Evolutionary conservation across 176 grass and related monocot species (phyloP).

Genomic region (Dactylis glomerata): DNA sequence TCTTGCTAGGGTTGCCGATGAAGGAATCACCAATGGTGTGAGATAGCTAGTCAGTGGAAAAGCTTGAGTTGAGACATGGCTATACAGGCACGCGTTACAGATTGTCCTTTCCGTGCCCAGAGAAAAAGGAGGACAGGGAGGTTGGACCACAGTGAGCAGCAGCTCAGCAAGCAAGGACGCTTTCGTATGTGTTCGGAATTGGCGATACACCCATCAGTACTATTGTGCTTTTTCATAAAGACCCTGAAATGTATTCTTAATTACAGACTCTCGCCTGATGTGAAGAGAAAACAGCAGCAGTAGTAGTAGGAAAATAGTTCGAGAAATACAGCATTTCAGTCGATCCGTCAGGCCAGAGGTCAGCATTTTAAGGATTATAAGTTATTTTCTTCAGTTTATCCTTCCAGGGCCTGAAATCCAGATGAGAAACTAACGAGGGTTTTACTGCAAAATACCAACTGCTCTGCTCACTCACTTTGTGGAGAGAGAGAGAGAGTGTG

Average conservation of each 20-base stretch:
- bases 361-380: background rate
- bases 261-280: background rate
- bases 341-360: too few species aligned
- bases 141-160: slow-evolving; percentile 24
- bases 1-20: background rate
- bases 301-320: background rate
- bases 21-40: background rate
- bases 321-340: background rate
- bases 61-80: background rate
- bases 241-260: background rate
- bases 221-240: background rate
- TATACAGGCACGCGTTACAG: slow-evolving; percentile 11
- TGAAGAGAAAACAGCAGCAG: background rate
- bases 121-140: background rate
- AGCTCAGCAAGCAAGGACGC: slow-evolving; percentile 25
- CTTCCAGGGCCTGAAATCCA: background rate
- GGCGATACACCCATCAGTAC: too few species aligned
- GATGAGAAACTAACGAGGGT: slow-evolving; percentile 1
- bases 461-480: background rate
- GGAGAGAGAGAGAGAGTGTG: background rate
- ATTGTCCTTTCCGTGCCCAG: slow-evolving; percentile 17
- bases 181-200: background rate
- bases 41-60: background rate
- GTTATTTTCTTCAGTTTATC: background rate
- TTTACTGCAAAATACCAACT: slow-evolving; percentile 27